Base-by-base conservation (phyloP, 2,329 filamentous ascomycete species). In the Clarireedia homoeocarpa region DNA sequence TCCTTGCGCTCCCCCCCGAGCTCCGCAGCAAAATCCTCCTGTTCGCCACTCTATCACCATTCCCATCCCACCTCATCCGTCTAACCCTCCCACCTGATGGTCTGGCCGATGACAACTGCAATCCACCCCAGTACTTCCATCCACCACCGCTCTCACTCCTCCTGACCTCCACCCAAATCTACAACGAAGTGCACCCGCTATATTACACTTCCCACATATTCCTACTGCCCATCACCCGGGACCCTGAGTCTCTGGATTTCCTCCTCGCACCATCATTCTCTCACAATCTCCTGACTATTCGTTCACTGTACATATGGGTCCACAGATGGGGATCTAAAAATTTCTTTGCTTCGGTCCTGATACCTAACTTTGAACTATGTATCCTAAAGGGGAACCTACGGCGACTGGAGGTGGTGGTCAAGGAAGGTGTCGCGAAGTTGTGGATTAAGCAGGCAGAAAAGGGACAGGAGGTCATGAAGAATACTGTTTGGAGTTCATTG, bases 1-100 rank as follows among this genome's bases (percentile, higher is more conserved):
- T 69, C 27, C 62, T 68, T 36, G 61, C 63, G 12, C 62, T 69
- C 6, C 65, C 67, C 7, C 59, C 63, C 4, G 65, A 69, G 51
- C 61, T 69, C 17, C 61, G 65, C 7, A 42, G 46, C 23, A 63
- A 63, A 44, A 66, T 69, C n/a, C 67, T 67, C 48, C 57, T 58
- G 30, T 24, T 58, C 4, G 40, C 59, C 34, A 45, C 51, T 57
- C 46, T 49, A 30, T 55, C 51, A 17, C 56, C 56, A 15, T 17
- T 55, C 15, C 58, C 48, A 24, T 20, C 7, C 23, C 15, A 39
- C 6, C 48, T 6, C 30, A 24, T 38, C 14, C 20, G 5, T 5
- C 5, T n/a, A 10, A 15, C 23, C n/a, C 4, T 12, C 12, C 9
- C n/a, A 15, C 7, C 27, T 6, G n/a, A 42, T 7, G 39, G 39